Evolutionary conservation across 345 rosid genomes (phyloP).

Genomic region (Acer campestre): DNA sequence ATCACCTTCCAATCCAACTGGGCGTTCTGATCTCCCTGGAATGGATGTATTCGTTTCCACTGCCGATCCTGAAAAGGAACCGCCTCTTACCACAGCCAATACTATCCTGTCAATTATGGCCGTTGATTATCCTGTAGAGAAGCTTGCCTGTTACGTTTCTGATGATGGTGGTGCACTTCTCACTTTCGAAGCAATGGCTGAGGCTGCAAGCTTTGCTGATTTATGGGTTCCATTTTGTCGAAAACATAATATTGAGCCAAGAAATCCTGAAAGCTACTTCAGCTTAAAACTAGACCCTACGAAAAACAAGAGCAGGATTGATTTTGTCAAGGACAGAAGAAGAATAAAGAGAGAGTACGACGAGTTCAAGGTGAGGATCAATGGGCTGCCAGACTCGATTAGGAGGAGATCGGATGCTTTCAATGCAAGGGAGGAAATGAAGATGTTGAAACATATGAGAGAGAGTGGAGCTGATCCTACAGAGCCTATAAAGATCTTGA

Average conservation of each 20-base stretch:
- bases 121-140: constrained; percentile 91
- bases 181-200: constrained; percentile 96
- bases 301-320: constrained; percentile 76
- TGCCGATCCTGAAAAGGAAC: constrained; percentile 96
- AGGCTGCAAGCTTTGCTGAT: constrained; percentile 94
- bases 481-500: constrained; percentile 67
- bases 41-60: constrained; percentile 87
- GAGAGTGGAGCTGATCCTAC: constrained; percentile 73
- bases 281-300: constrained; percentile 82
- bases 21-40: constrained; percentile 93
- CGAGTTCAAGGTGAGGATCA: constrained; percentile 91
- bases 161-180: constrained; percentile 98
- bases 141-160: constrained; percentile 76
- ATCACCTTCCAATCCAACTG: constrained; percentile 85
- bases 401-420: constrained; percentile 93
- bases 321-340: constrained; percentile 92
- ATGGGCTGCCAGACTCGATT: constrained; percentile 86
- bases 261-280: constrained; percentile 88
- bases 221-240: constrained; percentile 95
- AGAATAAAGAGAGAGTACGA: constrained; percentile 86
- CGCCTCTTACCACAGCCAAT: constrained; percentile 84
- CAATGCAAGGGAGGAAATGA: constrained; percentile 97
- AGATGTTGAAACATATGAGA: constrained; percentile 74
- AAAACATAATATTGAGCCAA: constrained; percentile 83
- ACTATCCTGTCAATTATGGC: constrained; percentile 86